These are phyloP conservation scores for Lotus japonicus DNA, from an alignment of 306 rosid genomes.

Conservation along the genomic window DNA sequence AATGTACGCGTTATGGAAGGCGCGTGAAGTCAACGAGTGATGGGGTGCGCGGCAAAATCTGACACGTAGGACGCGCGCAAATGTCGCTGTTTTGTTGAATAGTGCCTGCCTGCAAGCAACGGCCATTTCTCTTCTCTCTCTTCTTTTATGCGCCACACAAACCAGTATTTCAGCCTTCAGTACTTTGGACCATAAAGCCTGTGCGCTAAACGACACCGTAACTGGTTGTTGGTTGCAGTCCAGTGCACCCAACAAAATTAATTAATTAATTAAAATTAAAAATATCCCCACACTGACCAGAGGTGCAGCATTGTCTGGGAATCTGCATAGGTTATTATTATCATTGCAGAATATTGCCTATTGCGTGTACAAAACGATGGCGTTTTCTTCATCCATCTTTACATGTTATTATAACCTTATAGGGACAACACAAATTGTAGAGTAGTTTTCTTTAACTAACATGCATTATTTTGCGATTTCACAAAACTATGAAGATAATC, in stretches of 20 bases:
- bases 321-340: slow-evolving; percentile 1
- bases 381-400: not conserved
- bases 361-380: slow-evolving; percentile 17
- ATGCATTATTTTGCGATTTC: too few species aligned
- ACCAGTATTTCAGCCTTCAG: not conserved
- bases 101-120: slow-evolving; percentile 25
- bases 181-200: slow-evolving; percentile 13
- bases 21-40: slow-evolving; percentile 41
- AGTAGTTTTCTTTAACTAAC: too few species aligned
- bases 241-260: not conserved
- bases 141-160: slow-evolving; percentile 3
- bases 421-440: not conserved
- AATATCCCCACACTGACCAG: not conserved
- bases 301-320: not conserved
- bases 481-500: too few species aligned
- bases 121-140: slow-evolving; percentile 17
- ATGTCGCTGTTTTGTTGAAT: slow-evolving; percentile 53
- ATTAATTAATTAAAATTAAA: not conserved
- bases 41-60: slow-evolving; percentile 50
- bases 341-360: not conserved
- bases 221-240: slow-evolving; percentile 11
- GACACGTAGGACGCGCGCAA: slow-evolving; percentile 85
- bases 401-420: not conserved
- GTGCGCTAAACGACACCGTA: slow-evolving; percentile 26
- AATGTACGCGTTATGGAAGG: too few species aligned